Conservation (phyloP, 225 moss, liverwort and hornwort species). For the Sphagnum tenellum region DNA sequence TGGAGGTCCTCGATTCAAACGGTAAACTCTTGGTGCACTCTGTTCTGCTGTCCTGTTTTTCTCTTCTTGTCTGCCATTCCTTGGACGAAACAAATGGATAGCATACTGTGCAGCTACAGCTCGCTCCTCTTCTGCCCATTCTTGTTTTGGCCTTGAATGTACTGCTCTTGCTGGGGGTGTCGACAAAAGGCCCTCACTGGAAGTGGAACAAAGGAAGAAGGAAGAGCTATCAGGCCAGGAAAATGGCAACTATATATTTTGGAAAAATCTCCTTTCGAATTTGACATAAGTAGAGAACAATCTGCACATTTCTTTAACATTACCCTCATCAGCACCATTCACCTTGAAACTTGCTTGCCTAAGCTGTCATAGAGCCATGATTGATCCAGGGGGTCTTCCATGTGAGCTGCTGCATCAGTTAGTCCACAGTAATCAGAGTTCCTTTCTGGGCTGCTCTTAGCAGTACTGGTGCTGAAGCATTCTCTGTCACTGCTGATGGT, state of each 20-base stretch:
- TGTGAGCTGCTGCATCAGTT: slow-evolving; percentile 38
- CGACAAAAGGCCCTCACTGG: slow-evolving; percentile 34
- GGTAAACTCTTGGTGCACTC: too few relatives aligned
- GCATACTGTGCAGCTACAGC: slow-evolving; percentile 52
- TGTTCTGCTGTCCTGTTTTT: too few relatives aligned
- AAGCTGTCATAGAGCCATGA: slow-evolving; percentile 74
- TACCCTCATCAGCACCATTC: too few relatives aligned
- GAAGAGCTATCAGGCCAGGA: background rate
- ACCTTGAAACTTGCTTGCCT: slow-evolving; percentile 48
- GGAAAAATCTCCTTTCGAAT: background rate
- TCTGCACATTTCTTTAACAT: too few relatives aligned
- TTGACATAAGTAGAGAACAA: too few relatives aligned
- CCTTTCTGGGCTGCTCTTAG: slow-evolving; percentile 52
- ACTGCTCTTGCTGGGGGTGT: slow-evolving; percentile 24
- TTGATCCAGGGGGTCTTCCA: slow-evolving; percentile 44
- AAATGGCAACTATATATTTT: background rate
- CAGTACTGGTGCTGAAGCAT: slow-evolving; percentile 63
- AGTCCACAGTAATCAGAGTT: slow-evolving; percentile 59
- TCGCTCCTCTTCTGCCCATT: slow-evolving; percentile 70
- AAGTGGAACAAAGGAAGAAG: slow-evolving; percentile 5
- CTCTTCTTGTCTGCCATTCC: too few relatives aligned
- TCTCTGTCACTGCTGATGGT: slow-evolving; percentile 63
- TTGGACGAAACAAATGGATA: slow-evolving; percentile 36
- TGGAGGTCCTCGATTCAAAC: slow-evolving; percentile 23
- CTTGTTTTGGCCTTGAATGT: slow-evolving; percentile 17